Conservation (phyloP, 257 asterid species). For the Echium plantagineum region DNA sequence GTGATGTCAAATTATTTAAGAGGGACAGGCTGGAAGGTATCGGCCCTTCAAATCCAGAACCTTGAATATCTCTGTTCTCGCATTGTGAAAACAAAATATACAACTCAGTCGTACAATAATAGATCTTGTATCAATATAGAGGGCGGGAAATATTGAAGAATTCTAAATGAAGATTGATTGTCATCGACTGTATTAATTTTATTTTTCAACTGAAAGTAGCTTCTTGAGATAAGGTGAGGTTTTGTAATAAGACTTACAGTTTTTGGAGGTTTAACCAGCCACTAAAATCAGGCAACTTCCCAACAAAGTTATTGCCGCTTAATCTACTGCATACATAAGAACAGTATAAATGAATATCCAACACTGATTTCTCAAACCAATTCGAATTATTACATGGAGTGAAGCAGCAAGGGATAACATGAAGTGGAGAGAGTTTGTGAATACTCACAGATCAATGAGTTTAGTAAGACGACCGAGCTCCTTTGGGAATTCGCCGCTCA, state of each 20-base stretch:
- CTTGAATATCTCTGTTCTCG: conserved; percentile 14
- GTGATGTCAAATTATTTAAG: not conserved
- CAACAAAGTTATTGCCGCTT: conserved; percentile 18
- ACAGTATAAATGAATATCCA: conserved; percentile 16
- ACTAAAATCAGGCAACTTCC: conserved; percentile 13
- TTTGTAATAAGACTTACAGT: conserved; percentile 1
- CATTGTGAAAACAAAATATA: not conserved
- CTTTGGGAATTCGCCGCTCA: conserved; percentile 35
- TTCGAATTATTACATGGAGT: too few species aligned
- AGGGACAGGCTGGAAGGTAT: conserved; percentile 19
- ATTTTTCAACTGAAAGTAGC: too few species aligned
- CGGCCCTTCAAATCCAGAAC: conserved; percentile 30
- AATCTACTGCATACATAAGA: conserved; percentile 2
- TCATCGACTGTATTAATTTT: too few species aligned
- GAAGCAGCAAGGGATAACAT: too few species aligned
- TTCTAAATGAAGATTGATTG: not conserved
- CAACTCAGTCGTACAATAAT: too few species aligned
- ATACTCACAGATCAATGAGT: conserved; percentile 38
- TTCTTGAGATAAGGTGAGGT: not conserved
- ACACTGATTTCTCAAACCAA: not conserved
- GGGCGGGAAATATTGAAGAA: too few species aligned
- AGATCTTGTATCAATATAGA: too few species aligned
- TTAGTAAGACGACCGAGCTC: conserved; percentile 27
- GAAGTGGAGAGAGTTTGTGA: too few species aligned
- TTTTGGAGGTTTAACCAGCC: conserved; percentile 2